phyloP scores from a whole-genome alignment of 441 rosid genomes.

The Populus hybrid region DNA sequence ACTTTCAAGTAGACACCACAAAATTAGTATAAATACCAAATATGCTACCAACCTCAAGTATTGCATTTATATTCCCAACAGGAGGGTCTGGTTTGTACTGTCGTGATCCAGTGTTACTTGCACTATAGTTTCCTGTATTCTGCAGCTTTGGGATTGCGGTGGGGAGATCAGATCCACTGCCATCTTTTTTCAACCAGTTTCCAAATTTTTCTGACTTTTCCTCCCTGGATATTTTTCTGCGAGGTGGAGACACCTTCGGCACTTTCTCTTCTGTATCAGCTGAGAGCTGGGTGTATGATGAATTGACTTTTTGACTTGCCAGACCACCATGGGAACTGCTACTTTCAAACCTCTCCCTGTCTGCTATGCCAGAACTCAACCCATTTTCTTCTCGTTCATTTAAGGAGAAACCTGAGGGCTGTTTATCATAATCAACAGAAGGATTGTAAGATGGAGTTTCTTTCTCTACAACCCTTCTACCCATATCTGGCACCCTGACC shows the following conservation, averaged over 20 bases:
- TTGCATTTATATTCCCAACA: constrained; percentile 72
- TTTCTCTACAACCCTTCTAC: constrained; percentile 56
- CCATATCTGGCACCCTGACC: constrained; percentile 47
- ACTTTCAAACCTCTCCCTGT: constrained; percentile 53
- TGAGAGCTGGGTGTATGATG: constrained; percentile 49
- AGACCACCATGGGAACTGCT: constrained; percentile 47
- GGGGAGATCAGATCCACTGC: constrained; percentile 46
- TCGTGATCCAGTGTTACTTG: constrained; percentile 42
- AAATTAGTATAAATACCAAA: not conserved
- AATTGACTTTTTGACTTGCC: constrained; percentile 44
- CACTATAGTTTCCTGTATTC: constrained; percentile 29
- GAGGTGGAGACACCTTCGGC: constrained; percentile 82
- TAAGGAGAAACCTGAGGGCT: constrained; percentile 37
- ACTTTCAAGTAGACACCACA: not conserved
- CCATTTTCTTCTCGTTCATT: constrained; percentile 60
- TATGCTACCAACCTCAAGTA: constrained; percentile 68
- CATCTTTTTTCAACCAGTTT: constrained; percentile 53
- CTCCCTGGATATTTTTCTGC: constrained; percentile 67
- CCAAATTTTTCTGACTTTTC: constrained; percentile 72
- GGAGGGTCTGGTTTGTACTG: constrained; percentile 52
- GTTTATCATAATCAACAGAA: constrained; percentile 48
- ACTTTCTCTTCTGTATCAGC: constrained; percentile 70
- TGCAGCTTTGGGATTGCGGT: constrained; percentile 43
- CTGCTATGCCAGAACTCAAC: constrained; percentile 45
- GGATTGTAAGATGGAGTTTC: constrained; percentile 44